Evolutionary conservation across 202 grass and related monocot genomes (phyloP).

Genomic region (Setaria viridis): DNA sequence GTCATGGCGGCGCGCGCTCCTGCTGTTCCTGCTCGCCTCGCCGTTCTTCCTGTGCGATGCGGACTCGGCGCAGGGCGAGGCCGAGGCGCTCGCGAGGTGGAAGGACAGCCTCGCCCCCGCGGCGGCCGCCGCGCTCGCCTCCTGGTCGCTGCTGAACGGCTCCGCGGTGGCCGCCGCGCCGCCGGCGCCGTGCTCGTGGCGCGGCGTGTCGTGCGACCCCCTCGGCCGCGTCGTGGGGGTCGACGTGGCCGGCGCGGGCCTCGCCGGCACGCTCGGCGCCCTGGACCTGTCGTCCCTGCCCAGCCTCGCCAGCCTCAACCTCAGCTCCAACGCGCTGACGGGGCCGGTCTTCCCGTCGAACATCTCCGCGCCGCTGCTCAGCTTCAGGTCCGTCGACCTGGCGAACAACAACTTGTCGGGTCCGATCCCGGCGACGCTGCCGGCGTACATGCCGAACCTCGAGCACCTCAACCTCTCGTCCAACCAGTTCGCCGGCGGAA

Average conservation of each 20-base stretch:
- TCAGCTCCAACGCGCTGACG: slow-evolving; percentile 60
- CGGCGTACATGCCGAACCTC: slow-evolving; percentile 47
- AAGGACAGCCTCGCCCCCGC: slow-evolving; percentile 57
- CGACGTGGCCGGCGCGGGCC: slow-evolving; percentile 39
- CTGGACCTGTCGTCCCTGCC: slow-evolving; percentile 60
- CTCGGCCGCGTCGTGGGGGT: slow-evolving; percentile 54
- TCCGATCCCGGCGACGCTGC: slow-evolving; percentile 44
- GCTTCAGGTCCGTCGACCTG: slow-evolving; percentile 49
- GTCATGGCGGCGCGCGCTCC: neutral
- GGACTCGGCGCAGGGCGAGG: slow-evolving; percentile 43
- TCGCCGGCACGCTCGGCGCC: slow-evolving; percentile 62
- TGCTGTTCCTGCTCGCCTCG: slow-evolving; percentile 12
- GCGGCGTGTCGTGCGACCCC: slow-evolving; percentile 58
- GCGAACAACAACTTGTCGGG: slow-evolving; percentile 61
- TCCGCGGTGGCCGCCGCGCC: slow-evolving; percentile 6
- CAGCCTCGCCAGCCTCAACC: slow-evolving; percentile 55
- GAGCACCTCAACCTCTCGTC: slow-evolving; percentile 57
- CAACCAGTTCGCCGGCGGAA: slow-evolving; percentile 51
- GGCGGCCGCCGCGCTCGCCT: slow-evolving; percentile 37
- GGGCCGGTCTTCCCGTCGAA: slow-evolving; percentile 45
- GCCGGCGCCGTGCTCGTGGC: slow-evolving; percentile 56
- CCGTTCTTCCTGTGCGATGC: neutral
- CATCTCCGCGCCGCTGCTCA: slow-evolving; percentile 37
- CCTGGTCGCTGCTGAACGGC: slow-evolving; percentile 32
- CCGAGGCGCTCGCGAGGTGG: slow-evolving; percentile 67